Evolutionary conservation across 2,329 filamentous ascomycete genomes (phyloP), one percentile per base, ranked within the genome.

Genomic region (Hirsutella minnesotensis): DNA sequence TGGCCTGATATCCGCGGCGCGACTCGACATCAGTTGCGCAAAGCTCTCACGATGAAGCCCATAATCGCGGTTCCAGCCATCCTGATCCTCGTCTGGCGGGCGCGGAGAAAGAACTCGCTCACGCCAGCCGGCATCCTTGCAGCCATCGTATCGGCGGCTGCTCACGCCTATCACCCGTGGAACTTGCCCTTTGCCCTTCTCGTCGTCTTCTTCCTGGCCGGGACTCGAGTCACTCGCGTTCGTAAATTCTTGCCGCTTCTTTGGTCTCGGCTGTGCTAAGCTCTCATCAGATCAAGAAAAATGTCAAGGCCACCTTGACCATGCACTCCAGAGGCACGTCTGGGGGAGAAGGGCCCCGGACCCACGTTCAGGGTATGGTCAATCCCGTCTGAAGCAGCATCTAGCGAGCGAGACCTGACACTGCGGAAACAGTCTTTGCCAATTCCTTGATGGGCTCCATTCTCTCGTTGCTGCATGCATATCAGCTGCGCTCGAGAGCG

Each of bases 121-220:
- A 96, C 90, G 1, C 77, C 82, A 0, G 65, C 72, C 7, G 90
- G 89, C 47, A 77, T 95, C 52, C 52, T 82, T 31, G 75, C 77
- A 12, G 90, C 90, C 3, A 69, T 72, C 5, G 54, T 83, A 36
- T 94, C 89, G 4, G 89, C 87, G 4, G 61, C 75, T 38, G 77
- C 83, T 10, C 92, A 98, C 61, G 87, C 88, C 15, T 66, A 89
- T n/a, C 89, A 96, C 62, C 90, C 90, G 3, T 95, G 87, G 82
- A 86, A 85, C 46, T 69, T 89, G n/a, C 89, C 87, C n/a, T 94
- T 95, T 64, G 75, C 75, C 22, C 72, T 95, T 10, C 72, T 96
- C 2, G 75, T 76, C 40, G 75, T 88, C 30, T 96, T 96, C 68
- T 96, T 95, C 63, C 67, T 94, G 3, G 79, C 83, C 4, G 92